A percentile compares a stretch with the other conserved stretches of the same genome.
These are phyloP conservation scores for Tuber melanosporum DNA, from an alignment of 495 filamentous ascomycete species.

Conservation along the genomic window DNA sequence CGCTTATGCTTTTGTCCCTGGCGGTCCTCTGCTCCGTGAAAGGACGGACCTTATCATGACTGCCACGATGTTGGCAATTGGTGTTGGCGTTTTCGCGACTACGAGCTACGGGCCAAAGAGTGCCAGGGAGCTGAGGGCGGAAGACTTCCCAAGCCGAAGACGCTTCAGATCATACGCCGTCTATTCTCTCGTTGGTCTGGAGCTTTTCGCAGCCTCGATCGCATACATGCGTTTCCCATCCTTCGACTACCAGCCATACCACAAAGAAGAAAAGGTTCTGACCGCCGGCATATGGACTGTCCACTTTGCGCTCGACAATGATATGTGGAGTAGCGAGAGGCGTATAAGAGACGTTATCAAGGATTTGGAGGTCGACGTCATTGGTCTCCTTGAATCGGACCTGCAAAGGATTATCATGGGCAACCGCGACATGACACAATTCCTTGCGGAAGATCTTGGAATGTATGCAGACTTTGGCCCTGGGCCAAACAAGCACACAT, in stretches of 20 bases:
- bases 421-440: constrained; percentile 93
- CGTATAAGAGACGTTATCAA: constrained; percentile 90
- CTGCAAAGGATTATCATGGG: constrained; percentile 99
- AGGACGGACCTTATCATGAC: constrained; percentile 94
- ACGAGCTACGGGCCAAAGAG: constrained; percentile 49
- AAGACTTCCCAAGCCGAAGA: constrained; percentile 50
- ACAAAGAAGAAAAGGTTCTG: constrained; percentile 74
- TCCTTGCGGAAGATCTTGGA: constrained; percentile 87
- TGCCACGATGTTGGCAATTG: constrained; percentile 74
- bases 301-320: constrained; percentile 95
- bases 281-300: constrained; percentile 99
- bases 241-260: constrained; percentile 84
- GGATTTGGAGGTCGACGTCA: constrained; percentile 88
- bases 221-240: constrained; percentile 93
- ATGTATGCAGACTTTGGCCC: constrained; percentile 99
- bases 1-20: constrained; percentile 98
- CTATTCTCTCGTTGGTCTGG: constrained; percentile 49
- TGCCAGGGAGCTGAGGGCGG: constrained; percentile 40
- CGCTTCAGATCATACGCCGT: constrained; percentile 62
- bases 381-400: constrained; percentile 89
- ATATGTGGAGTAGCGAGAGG: constrained; percentile 95
- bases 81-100: constrained; percentile 74
- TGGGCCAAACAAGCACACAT: constrained; percentile 98
- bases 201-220: constrained; percentile 67
- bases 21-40: constrained; percentile 85